Evolutionary conservation across 345 rosid genomes (phyloP).

Genomic region (Draba incana): DNA sequence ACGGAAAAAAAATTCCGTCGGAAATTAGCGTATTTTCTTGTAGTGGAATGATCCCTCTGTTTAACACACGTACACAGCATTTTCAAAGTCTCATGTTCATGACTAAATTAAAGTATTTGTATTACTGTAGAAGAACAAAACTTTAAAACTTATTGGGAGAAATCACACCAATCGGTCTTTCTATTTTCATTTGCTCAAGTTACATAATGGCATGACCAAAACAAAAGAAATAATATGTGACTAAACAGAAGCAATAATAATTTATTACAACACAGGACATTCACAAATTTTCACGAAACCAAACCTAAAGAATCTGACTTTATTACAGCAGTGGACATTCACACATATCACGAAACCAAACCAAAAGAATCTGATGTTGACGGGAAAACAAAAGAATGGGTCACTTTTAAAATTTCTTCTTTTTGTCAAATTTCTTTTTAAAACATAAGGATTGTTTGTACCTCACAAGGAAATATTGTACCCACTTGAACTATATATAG

Average conservation of each 20-base stretch:
- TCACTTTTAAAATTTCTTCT: slow-evolving; percentile 37
- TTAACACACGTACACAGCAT: no score
- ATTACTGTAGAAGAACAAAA: no score
- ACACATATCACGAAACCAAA: slow-evolving; percentile 17
- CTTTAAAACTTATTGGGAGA: no score
- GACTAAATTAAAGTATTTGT: no score
- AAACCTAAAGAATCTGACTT: slow-evolving; percentile 37
- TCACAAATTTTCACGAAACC: slow-evolving; percentile 13
- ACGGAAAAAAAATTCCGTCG: no score
- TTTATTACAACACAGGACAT: slow-evolving; percentile 6
- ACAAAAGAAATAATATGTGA: no score
- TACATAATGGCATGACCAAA: no score
- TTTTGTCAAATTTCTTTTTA: slow-evolving; percentile 30
- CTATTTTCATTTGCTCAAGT: no score
- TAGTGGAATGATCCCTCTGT: no score
- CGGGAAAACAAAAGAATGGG: slow-evolving; percentile 22
- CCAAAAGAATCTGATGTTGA: slow-evolving; percentile 41
- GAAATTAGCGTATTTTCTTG: no score
- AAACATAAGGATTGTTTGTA: slow-evolving; percentile 27
- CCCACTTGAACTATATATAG: slow-evolving; percentile 35
- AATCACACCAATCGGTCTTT: no score
- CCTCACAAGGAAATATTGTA: slow-evolving; percentile 27
- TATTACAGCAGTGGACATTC: slow-evolving; percentile 1
- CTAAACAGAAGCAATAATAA: neutral
- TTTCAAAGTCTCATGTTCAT: no score